phyloP scores from a whole-genome alignment of 2,329 filamentous ascomycete species.

The Stachybotrys elegans region DNA sequence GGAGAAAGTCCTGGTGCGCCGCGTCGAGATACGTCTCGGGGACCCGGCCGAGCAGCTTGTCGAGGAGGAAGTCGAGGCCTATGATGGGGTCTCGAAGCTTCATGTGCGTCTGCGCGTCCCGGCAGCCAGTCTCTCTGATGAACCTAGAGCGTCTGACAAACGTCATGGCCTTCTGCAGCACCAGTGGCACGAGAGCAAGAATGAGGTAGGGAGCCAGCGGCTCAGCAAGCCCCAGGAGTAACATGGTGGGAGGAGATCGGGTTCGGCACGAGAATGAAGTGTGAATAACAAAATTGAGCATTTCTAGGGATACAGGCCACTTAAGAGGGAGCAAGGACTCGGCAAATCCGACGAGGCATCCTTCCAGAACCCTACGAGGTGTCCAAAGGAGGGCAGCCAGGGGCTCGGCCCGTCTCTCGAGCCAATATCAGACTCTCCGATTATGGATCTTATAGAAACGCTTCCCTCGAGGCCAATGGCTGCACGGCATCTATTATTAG shows the following conservation, averaged over 20 bases:
- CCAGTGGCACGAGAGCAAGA: constrained; percentile 13
- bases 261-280: too few relatives aligned
- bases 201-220: constrained; percentile 8
- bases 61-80: constrained; percentile 30
- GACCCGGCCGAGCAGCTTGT: constrained; percentile 17
- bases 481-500: too few relatives aligned
- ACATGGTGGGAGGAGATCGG: background rate
- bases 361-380: too few relatives aligned
- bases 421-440: too few relatives aligned
- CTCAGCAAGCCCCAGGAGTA: background rate
- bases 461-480: too few relatives aligned
- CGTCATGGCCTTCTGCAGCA: constrained; percentile 10
- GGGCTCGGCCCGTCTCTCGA: too few relatives aligned
- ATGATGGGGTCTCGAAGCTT: constrained; percentile 24
- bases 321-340: too few relatives aligned
- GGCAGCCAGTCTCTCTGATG: constrained; percentile 16
- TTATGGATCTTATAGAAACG: too few relatives aligned
- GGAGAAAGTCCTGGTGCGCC: constrained; percentile 18
- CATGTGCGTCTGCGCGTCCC: constrained; percentile 14
- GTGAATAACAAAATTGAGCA: too few relatives aligned
- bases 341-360: too few relatives aligned
- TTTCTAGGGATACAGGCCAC: too few relatives aligned
- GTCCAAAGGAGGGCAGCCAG: too few relatives aligned
- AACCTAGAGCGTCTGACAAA: constrained; percentile 11
- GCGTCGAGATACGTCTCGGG: constrained; percentile 22